Evolutionary conservation across 306 rosid species (phyloP).

Genomic region (Dicorynia guianensis): DNA sequence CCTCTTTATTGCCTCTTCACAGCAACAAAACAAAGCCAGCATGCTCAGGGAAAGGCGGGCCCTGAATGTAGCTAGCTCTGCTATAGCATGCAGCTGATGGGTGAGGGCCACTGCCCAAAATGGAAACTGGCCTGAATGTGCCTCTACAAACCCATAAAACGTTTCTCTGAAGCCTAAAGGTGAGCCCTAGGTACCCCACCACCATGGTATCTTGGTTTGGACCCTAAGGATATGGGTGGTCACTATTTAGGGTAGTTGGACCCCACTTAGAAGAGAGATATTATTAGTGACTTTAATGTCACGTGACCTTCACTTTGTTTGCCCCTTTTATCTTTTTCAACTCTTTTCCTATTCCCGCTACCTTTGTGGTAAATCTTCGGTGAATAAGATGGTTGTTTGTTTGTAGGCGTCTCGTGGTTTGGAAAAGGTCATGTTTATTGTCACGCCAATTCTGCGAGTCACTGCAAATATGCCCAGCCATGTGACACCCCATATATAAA

Average conservation of each 20-base stretch:
- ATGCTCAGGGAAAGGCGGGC: slow-evolving; percentile 27
- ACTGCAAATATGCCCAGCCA: slow-evolving; percentile 39
- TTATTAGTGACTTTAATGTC: slow-evolving; percentile 42
- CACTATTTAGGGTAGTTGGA: slow-evolving; percentile 29
- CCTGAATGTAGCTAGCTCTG: slow-evolving; percentile 38
- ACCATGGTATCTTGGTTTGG: slow-evolving; percentile 32
- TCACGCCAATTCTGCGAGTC: slow-evolving; percentile 45
- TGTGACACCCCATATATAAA: slow-evolving; percentile 45
- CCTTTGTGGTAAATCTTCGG: slow-evolving; percentile 46
- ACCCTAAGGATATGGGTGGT: slow-evolving; percentile 35
- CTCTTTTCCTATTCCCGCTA: slow-evolving; percentile 52
- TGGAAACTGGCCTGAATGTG: slow-evolving; percentile 50
- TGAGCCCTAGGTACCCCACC: slow-evolving; percentile 46
- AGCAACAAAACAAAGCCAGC: slow-evolving; percentile 44
- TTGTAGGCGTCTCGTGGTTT: slow-evolving; percentile 24
- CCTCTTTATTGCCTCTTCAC: slow-evolving; percentile 50
- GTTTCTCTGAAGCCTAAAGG: slow-evolving; percentile 41
- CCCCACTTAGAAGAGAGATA: slow-evolving; percentile 37
- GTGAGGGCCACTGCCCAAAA: slow-evolving; percentile 40
- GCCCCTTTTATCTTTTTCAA: slow-evolving; percentile 34
- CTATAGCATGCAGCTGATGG: slow-evolving; percentile 35
- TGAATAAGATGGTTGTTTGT: slow-evolving; percentile 24
- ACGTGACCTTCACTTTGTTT: slow-evolving; percentile 36
- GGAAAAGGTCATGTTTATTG: not conserved
- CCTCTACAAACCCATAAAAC: slow-evolving; percentile 42